These are phyloP conservation scores for Cenococcum geophilum DNA, from an alignment of 495 filamentous ascomycete species.

Conservation along the genomic window DNA sequence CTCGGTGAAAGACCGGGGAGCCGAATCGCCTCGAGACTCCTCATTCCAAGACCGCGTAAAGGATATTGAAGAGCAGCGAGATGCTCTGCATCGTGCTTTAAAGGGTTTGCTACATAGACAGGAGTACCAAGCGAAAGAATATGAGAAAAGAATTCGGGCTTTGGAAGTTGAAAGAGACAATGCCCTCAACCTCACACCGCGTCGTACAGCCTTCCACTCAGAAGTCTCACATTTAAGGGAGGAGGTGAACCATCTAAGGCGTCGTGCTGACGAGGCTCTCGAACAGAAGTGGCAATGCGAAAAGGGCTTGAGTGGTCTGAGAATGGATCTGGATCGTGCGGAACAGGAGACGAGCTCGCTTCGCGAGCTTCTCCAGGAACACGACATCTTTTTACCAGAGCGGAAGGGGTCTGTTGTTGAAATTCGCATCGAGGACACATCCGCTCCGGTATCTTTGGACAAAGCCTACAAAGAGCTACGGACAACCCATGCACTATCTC, in stretches of 20 bases:
- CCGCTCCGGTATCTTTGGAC: conserved; percentile 66
- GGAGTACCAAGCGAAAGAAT: conserved; percentile 70
- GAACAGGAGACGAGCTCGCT: conserved; percentile 85
- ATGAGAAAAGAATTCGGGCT: conserved; percentile 64
- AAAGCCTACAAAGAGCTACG: conserved; percentile 75
- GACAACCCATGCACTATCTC: conserved; percentile 48
- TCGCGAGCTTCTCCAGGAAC: conserved; percentile 72
- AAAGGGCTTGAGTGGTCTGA: conserved; percentile 83
- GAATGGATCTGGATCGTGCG: conserved; percentile 95
- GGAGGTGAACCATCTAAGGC: conserved; percentile 78
- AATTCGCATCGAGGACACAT: conserved; percentile 21
- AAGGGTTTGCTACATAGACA: conserved; percentile 84
- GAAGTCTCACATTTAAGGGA: conserved; percentile 73
- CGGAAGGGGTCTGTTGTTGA: conserved; percentile 20
- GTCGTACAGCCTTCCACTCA: conserved; percentile 69
- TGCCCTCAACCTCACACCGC: conserved; percentile 62
- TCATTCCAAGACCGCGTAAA: conserved; percentile 75
- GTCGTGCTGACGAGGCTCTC: conserved; percentile 89
- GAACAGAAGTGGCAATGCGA: conserved; percentile 96
- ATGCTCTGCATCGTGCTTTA: conserved; percentile 81
- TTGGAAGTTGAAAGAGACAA: conserved; percentile 74
- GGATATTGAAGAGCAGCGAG: conserved; percentile 87
- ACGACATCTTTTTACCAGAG: conserved; percentile 68
- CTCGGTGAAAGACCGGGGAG: conserved; percentile 52
- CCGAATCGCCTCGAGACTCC: conserved; percentile 51